Evolutionary conservation across 495 filamentous ascomycete species (phyloP).

Genomic region (Aspergillus nidulans): DNA sequence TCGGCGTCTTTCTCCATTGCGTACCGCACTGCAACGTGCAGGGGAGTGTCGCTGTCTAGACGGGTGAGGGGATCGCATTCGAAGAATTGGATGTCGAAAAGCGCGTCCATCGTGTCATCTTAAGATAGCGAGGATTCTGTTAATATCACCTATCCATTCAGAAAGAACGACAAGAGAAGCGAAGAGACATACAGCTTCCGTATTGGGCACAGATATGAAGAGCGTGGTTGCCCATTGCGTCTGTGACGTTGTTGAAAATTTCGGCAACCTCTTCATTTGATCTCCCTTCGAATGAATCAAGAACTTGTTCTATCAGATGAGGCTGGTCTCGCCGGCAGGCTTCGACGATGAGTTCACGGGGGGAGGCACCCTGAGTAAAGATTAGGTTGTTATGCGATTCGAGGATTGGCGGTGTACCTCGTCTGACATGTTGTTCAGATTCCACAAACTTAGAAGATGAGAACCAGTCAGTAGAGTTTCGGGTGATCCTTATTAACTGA

Average conservation of each 20-base stretch:
- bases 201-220: constrained; percentile 83
- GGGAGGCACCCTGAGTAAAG: constrained; percentile 71
- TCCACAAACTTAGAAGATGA: not conserved
- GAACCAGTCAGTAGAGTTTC: not conserved
- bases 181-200: constrained; percentile 69
- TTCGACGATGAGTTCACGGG: constrained; percentile 82
- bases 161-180: not conserved
- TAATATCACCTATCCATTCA: not conserved
- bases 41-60: constrained; percentile 79
- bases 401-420: constrained; percentile 28
- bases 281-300: constrained; percentile 36
- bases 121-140: not conserved
- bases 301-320: constrained; percentile 65
- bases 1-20: constrained; percentile 66
- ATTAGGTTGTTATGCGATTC: constrained; percentile 6
- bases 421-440: constrained; percentile 34
- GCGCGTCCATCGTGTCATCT: constrained; percentile 86
- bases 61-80: constrained; percentile 88
- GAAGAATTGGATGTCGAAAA: constrained; percentile 91
- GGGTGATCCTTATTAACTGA: not conserved
- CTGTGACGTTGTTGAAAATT: constrained; percentile 78
- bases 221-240: constrained; percentile 78
- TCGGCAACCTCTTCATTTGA: constrained; percentile 55
- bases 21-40: constrained; percentile 83
- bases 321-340: constrained; percentile 90